These are phyloP conservation scores for Debaryomyces nepalensis DNA, from an alignment of 1,139 yeast species.

Conservation along the genomic window DNA sequence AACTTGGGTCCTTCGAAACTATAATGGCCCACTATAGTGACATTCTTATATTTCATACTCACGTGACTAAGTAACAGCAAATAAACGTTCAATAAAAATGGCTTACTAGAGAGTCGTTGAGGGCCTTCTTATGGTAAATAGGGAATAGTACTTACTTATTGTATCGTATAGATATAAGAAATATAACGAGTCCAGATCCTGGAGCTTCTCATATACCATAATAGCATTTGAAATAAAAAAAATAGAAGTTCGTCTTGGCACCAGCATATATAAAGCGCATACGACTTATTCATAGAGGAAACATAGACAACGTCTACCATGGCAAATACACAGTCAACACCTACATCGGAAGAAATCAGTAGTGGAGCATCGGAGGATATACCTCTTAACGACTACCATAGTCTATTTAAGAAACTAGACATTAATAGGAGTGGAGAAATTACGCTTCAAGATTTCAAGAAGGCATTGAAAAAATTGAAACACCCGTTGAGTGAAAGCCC, in stretches of 20 bases:
- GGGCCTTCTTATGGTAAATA: not conserved
- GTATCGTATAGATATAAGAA: not conserved
- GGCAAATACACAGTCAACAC: constrained; percentile 6
- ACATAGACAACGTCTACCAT: constrained; percentile 8
- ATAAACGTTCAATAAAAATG: constrained; percentile 11
- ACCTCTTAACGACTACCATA: constrained; percentile 27
- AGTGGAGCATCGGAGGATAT: not conserved
- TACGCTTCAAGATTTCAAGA: constrained; percentile 56
- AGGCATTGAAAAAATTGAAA: constrained; percentile 55
- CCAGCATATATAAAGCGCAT: not conserved
- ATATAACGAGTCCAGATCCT: not conserved
- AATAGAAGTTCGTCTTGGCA: constrained; percentile 1
- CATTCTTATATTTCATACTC: not conserved
- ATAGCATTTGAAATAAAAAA: not conserved
- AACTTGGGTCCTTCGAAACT: too few species aligned
- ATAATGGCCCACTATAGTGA: not conserved
- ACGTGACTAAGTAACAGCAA: constrained; percentile 8
- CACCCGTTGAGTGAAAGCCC: constrained; percentile 74
- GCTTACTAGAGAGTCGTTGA: constrained; percentile 10
- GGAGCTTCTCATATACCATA: not conserved
- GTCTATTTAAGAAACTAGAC: constrained; percentile 55
- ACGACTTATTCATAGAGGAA: constrained; percentile 3
- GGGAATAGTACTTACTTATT: not conserved
- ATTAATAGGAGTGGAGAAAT: constrained; percentile 57
- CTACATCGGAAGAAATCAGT: not conserved